These are phyloP conservation scores for Biscutella laevigata DNA, from an alignment of 441 rosid genomes.

Conservation along the genomic window DNA sequence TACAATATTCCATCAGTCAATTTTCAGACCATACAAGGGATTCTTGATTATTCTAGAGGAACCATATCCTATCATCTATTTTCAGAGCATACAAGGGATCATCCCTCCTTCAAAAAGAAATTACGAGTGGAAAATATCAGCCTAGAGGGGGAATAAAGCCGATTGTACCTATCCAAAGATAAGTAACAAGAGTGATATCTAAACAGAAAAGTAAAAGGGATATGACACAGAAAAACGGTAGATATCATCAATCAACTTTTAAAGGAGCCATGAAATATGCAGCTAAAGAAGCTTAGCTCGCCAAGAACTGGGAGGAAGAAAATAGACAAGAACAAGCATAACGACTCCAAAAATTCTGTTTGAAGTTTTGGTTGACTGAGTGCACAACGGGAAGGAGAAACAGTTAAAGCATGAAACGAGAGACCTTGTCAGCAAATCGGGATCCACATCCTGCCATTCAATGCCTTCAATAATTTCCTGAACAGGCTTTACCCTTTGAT, in stretches of 20 bases:
- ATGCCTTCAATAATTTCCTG: conserved; percentile 73
- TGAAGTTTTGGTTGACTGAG: background rate
- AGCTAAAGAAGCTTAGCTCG: conserved; percentile 14
- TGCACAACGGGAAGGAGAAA: conserved; percentile 1
- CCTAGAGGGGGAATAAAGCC: background rate
- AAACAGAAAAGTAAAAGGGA: conserved; percentile 2
- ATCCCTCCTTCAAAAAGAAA: conserved; percentile 10
- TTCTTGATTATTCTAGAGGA: conserved; percentile 1
- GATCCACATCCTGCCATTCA: conserved; percentile 76
- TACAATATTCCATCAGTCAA: conserved; percentile 18
- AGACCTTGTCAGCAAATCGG: conserved; percentile 90
- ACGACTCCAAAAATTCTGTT: background rate
- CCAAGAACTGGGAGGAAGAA: conserved; percentile 8
- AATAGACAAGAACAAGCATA: background rate
- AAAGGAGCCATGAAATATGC: background rate
- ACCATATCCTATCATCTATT: conserved; percentile 12
- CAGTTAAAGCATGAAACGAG: conserved; percentile 18
- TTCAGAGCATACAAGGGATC: conserved; percentile 4
- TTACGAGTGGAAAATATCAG: background rate
- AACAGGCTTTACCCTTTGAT: conserved; percentile 71
- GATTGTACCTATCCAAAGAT: background rate
- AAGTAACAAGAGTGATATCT: conserved; percentile 13
- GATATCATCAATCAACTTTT: background rate
- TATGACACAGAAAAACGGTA: background rate
- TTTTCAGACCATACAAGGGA: conserved; percentile 14